Evolutionary conservation across 495 filamentous ascomycete genomes (phyloP).

Genomic region (Penicillium crystallinum): DNA sequence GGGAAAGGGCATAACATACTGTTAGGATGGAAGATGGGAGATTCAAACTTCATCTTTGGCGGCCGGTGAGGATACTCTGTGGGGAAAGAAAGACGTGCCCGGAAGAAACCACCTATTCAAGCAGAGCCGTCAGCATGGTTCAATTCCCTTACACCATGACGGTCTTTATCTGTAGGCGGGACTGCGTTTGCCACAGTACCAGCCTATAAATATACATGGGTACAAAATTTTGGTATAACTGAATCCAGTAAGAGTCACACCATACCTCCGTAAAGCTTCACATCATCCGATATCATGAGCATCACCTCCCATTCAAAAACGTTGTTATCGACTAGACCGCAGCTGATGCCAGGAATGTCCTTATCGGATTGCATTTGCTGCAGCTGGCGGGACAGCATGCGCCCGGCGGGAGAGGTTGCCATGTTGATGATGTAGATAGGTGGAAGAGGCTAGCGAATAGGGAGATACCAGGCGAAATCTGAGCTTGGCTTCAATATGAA

Average conservation of each 20-base stretch:
- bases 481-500: background rate
- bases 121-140: constrained; percentile 2
- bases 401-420: constrained; percentile 56
- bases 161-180: background rate
- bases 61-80: constrained; percentile 82
- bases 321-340: constrained; percentile 79
- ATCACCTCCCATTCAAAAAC: constrained; percentile 99
- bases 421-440: constrained; percentile 23
- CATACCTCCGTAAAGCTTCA: constrained; percentile 88
- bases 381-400: constrained; percentile 76
- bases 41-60: constrained; percentile 86
- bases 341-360: constrained; percentile 90
- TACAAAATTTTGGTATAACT: background rate
- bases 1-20: constrained; percentile 39
- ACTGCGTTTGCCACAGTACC: background rate
- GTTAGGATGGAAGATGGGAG: constrained; percentile 91
- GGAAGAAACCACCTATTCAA: constrained; percentile 75
- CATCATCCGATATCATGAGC: constrained; percentile 97
- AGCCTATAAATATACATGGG: too few species aligned
- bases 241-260: background rate
- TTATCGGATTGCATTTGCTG: constrained; percentile 90
- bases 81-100: constrained; percentile 73
- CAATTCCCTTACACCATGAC: background rate
- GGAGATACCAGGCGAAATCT: background rate
- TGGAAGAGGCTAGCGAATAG: background rate